Percentiles rank a stretch among this genome's conserved stretches.
phyloP scores from a whole-genome alignment of 2,329 filamentous ascomycete genomes.

The Nemania abortiva region DNA sequence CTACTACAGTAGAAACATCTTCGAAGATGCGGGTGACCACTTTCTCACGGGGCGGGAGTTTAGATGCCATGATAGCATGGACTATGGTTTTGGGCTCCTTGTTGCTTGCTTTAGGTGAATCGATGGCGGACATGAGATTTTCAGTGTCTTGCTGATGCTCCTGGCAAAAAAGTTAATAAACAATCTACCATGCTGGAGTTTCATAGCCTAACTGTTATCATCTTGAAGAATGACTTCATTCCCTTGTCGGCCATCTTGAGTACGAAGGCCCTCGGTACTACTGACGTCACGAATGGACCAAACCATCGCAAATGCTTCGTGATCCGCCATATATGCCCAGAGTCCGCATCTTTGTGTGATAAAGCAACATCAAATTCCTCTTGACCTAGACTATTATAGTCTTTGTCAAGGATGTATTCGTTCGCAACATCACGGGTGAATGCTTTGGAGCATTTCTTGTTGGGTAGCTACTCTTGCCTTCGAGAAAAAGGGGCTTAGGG shows the following conservation, averaged over 20 bases:
- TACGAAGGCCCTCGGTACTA: background rate
- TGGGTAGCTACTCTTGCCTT: slow-evolving; percentile 21
- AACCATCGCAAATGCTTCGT: background rate
- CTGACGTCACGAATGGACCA: background rate
- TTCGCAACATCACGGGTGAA: background rate
- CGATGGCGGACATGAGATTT: background rate
- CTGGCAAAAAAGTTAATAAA: background rate
- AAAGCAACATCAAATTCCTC: background rate
- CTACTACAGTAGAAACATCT: background rate
- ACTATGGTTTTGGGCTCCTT: background rate
- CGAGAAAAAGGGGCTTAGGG: slow-evolving; percentile 41
- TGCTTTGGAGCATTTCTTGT: slow-evolving; percentile 21
- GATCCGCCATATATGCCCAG: background rate
- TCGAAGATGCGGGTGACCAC: background rate
- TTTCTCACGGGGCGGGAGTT: background rate
- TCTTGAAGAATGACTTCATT: slow-evolving; percentile 4
- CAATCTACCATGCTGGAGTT: too few relatives aligned
- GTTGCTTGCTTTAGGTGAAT: too few relatives aligned
- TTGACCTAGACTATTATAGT: background rate
- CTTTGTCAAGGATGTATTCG: slow-evolving; percentile 1
- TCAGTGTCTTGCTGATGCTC: background rate
- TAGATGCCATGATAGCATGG: background rate
- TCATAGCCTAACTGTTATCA: background rate
- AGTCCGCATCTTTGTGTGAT: too few relatives aligned
- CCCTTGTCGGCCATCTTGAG: background rate